Evolutionary conservation across 2,329 filamentous ascomycete species (phyloP).

Genomic region (Curvularia hawaiiensis): DNA sequence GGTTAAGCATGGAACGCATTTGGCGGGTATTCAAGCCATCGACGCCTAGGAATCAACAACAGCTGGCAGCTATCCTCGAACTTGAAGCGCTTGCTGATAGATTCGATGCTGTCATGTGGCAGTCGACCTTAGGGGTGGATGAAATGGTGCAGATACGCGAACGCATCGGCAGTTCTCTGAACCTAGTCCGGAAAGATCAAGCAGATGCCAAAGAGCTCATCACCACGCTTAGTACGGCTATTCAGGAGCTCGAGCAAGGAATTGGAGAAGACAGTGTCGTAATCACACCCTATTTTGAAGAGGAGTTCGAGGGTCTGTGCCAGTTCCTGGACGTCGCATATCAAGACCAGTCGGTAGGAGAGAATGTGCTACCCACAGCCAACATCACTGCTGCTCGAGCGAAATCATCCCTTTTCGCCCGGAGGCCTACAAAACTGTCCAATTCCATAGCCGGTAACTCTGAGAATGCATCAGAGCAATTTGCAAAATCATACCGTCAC

Average conservation of each 20-base stretch:
- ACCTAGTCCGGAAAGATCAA: conserved; percentile 37
- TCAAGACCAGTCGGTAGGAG: conserved; percentile 13
- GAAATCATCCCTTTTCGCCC: conserved; percentile 42
- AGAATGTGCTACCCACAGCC: conserved; percentile 16
- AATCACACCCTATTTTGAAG: conserved; percentile 43
- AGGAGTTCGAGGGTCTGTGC: conserved; percentile 46
- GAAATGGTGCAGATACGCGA: conserved; percentile 46
- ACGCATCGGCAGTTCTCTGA: conserved; percentile 41
- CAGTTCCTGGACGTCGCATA: conserved; percentile 42
- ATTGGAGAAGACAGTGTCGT: conserved; percentile 34
- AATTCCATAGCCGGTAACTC: conserved; percentile 13
- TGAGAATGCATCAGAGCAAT: conserved; percentile 21
- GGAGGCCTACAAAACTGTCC: conserved; percentile 41
- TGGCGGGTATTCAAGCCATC: conserved; percentile 75
- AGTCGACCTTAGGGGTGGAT: conserved; percentile 34
- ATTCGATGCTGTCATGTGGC: conserved; percentile 52
- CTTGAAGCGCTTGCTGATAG: conserved; percentile 54
- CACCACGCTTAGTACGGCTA: conserved; percentile 31
- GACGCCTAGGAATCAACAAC: conserved; percentile 50
- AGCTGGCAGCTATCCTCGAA: conserved; percentile 47
- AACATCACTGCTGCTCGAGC: conserved; percentile 27
- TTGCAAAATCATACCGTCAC: conserved; percentile 33
- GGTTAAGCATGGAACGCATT: conserved; percentile 77
- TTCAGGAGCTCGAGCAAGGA: conserved; percentile 38
- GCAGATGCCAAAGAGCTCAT: conserved; percentile 40